phyloP scores from a whole-genome alignment of 208 protist species.

The Acanthamoeba castellanii region DNA sequence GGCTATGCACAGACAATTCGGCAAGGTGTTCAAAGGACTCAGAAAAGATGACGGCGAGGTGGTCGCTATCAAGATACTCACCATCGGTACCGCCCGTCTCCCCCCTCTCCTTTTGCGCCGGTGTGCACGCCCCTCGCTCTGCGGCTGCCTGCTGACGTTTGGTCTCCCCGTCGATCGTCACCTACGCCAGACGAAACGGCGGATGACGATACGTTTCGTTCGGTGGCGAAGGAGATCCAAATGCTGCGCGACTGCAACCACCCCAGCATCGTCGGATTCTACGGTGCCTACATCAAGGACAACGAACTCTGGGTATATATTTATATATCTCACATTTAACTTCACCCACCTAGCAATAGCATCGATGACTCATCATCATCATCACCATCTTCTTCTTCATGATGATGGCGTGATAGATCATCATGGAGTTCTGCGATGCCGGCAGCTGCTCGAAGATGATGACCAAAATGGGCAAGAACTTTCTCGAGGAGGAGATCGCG shows the following conservation, averaged over 20 bases:
- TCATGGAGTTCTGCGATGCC: constrained; percentile 56
- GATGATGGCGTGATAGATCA: not conserved
- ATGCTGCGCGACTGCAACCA: constrained; percentile 63
- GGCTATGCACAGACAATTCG: constrained; percentile 12
- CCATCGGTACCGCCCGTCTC: not conserved
- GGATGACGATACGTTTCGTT: constrained; percentile 41
- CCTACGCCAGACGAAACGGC: not conserved
- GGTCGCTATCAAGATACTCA: constrained; percentile 43
- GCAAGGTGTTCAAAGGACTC: constrained; percentile 44
- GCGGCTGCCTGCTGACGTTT: not conserved
- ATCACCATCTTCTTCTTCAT: not conserved
- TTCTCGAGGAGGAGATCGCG: constrained; percentile 32
- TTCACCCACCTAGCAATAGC: too few relatives aligned
- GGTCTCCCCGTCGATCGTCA: not conserved
- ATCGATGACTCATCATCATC: not conserved
- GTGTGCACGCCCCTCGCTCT: not conserved
- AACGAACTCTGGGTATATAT: constrained; percentile 62
- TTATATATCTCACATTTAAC: too few relatives aligned
- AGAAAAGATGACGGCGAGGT: constrained; percentile 36
- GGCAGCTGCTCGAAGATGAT: constrained; percentile 53
- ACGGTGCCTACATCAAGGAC: constrained; percentile 54
- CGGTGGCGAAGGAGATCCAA: constrained; percentile 55
- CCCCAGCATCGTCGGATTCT: constrained; percentile 41
- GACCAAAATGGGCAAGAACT: constrained; percentile 53
- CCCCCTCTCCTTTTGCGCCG: not conserved